Conservation (phyloP, 345 rosid genomes). For the Linum tenue region DNA sequence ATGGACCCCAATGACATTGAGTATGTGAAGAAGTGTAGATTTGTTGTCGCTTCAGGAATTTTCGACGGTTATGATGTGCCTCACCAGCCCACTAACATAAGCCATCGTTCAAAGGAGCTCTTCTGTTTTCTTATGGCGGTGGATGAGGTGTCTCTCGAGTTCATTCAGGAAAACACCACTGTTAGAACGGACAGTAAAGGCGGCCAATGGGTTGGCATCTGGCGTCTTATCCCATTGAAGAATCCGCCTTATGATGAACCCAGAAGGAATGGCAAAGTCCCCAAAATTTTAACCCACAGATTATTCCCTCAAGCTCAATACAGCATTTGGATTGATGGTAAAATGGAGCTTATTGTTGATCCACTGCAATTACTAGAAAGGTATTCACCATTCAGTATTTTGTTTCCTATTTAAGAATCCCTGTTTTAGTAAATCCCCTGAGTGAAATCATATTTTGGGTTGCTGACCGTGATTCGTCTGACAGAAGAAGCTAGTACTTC, state of each 20-base stretch:
- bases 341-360: slow-evolving; percentile 93
- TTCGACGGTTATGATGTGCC: slow-evolving; percentile 91
- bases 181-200: slow-evolving; percentile 52
- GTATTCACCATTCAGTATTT: slow-evolving; percentile 16
- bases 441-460: not conserved
- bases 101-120: slow-evolving; percentile 59
- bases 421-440: not conserved
- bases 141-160: slow-evolving; percentile 66
- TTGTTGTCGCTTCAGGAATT: slow-evolving; percentile 89
- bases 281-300: slow-evolving; percentile 93
- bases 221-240: slow-evolving; percentile 85
- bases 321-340: slow-evolving; percentile 99
- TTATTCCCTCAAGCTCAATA: slow-evolving; percentile 83
- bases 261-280: slow-evolving; percentile 92
- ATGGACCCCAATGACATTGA: slow-evolving; percentile 57
- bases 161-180: slow-evolving; percentile 55
- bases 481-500: not conserved
- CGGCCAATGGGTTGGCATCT: slow-evolving; percentile 85
- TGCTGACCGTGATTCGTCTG: not conserved
- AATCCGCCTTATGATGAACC: slow-evolving; percentile 91
- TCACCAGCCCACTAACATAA: slow-evolving; percentile 79
- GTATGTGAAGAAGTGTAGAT: slow-evolving; percentile 66
- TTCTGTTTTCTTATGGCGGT: slow-evolving; percentile 92
- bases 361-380: slow-evolving; percentile 88
- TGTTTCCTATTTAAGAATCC: too few species aligned